Base-by-base conservation (phyloP, 768 basidiomycete genomes). In the Phaeotremella fagi region DNA sequence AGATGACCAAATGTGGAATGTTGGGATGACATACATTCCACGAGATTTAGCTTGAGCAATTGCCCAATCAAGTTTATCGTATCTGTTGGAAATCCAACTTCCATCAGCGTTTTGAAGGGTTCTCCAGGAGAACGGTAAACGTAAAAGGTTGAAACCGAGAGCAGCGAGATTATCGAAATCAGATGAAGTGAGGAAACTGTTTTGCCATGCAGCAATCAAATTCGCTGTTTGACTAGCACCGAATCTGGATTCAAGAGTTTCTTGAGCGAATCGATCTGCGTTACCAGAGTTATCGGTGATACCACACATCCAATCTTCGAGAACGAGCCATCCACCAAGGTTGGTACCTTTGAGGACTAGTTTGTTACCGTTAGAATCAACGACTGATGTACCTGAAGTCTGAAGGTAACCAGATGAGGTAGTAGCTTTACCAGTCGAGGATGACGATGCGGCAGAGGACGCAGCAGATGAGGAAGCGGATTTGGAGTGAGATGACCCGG, bases 251-350 rank as follows among this genome's bases (percentile, higher is more conserved):
- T 61, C 60, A 6, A 70, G 47, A 7, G 68, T 70, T 43, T 44
- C 56, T 28, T 63, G 56, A 29, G 64, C 56, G 61, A 66, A 66
- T 50, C 68, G 61, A 48, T 70, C 68, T 25, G 59, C 54, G 54
- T 52, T 59, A 20, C 53, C 57, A 41, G 61, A 61, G 41, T 54
- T 52, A 58, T 70, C 68, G 44, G 60, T 59, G 35, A 70, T 70
- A 52, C 68, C 68, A 41, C 59, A 60, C 68, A 70, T 70, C 68
- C 68, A 70, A 48, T 70, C 62, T 45, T 70, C 68, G 41, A 54
- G 58, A 16, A 70, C 68, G 44, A 70, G 50, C 68, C 68, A 70
- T 23, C 68, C 68, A 44, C 68, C 68, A 27, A 70, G 52, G 60
- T 70, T 70, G 38, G 52, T 55, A 41, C 68, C 68, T 23, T 51